phyloP scores from a whole-genome alignment of 108 stramenopile genomes.

The Skeletonema grethae region DNA sequence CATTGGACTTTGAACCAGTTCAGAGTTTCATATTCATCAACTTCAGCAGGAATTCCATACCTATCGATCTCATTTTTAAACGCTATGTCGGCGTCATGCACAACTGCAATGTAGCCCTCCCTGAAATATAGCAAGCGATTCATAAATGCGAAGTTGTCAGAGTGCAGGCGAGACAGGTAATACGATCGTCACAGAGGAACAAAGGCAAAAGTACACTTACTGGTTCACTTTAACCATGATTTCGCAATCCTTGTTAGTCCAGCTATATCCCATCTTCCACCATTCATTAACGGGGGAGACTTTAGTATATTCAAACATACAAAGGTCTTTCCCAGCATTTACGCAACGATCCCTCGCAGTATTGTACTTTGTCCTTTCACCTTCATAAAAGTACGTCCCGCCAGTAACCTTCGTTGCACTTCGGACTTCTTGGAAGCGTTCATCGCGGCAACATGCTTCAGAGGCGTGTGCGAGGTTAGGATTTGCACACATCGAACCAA shows the following conservation, averaged over 20 bases:
- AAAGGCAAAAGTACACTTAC: constrained; percentile 15
- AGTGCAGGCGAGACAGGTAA: neutral
- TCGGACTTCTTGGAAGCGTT: constrained; percentile 32
- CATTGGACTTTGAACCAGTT: constrained; percentile 55
- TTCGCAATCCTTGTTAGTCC: constrained; percentile 39
- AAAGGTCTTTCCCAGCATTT: constrained; percentile 22
- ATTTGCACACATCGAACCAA: constrained; percentile 49
- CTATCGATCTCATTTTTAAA: constrained; percentile 6
- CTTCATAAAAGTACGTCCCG: constrained; percentile 34
- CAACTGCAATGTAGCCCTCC: constrained; percentile 57
- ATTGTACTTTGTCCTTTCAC: constrained; percentile 52
- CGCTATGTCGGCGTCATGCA: constrained; percentile 39
- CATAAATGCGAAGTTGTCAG: neutral
- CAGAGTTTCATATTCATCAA: constrained; percentile 35
- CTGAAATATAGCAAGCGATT: neutral
- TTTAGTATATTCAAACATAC: constrained; percentile 17
- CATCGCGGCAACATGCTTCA: constrained; percentile 40
- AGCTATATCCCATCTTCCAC: constrained; percentile 35
- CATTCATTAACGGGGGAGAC: constrained; percentile 10
- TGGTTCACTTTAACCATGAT: constrained; percentile 41
- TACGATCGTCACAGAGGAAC: neutral
- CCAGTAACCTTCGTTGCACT: constrained; percentile 22
- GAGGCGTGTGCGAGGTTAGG: constrained; percentile 28
- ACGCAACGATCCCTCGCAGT: constrained; percentile 50
- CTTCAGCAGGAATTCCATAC: constrained; percentile 30